Percentiles rank a stretch among this genome's conserved stretches.
Conservation (phyloP, 208 protist species). For the Trichomonas gallinae region DNA sequence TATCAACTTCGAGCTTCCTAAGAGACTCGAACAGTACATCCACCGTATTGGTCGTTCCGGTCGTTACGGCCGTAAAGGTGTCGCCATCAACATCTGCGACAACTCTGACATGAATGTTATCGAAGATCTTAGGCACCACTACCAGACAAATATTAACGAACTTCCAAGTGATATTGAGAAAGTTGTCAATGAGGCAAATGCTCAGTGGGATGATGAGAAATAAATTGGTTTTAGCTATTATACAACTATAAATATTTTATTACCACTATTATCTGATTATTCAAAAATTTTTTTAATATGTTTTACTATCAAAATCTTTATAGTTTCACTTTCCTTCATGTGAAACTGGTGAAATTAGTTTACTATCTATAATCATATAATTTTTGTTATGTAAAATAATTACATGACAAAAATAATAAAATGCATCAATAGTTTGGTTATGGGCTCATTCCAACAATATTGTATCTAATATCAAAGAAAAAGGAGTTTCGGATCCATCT, state of each 20-base stretch:
- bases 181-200: conserved; percentile 32
- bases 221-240: neutral
- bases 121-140: conserved; percentile 92
- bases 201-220: neutral
- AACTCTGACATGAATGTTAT: conserved; percentile 80
- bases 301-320: no score
- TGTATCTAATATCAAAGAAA: no score
- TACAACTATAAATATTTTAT: neutral
- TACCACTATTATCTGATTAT: no score
- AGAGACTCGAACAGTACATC: conserved; percentile 96
- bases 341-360: no score
- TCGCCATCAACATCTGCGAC: conserved; percentile 99
- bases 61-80: conserved; percentile 97
- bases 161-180: conserved; percentile 88
- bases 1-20: conserved; percentile 99
- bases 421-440: no score
- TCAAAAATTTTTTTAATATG: no score
- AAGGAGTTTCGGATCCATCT: no score
- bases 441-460: no score
- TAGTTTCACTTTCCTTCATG: no score
- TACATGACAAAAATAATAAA: no score
- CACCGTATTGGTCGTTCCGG: conserved; percentile 94
- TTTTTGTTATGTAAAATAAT: no score
- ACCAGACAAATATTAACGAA: conserved; percentile 94
- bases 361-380: no score